Evolutionary conservation across 2,329 filamentous ascomycete genomes (phyloP).

Genomic region (Fusarium veterinarium): DNA sequence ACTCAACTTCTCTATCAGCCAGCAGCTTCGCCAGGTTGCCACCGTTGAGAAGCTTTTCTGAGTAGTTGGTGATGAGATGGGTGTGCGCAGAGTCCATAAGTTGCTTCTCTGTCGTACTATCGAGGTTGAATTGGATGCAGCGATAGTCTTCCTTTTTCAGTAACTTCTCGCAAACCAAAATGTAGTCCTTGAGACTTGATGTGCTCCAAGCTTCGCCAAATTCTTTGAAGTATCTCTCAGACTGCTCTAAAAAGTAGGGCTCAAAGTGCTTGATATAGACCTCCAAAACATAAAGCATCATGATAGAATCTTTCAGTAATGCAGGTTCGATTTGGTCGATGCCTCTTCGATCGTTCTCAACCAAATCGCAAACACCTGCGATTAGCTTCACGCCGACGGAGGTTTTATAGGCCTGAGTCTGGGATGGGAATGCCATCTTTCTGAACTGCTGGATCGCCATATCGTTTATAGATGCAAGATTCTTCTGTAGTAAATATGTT

Average conservation of each 20-base stretch:
- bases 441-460: conserved; percentile 83
- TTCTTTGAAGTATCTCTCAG: conserved; percentile 73
- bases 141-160: conserved; percentile 78
- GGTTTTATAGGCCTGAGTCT: conserved; percentile 12
- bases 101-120: conserved; percentile 82
- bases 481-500: conserved; percentile 82
- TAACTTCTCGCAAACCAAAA: conserved; percentile 74
- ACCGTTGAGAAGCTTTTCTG: conserved; percentile 72
- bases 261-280: conserved; percentile 87
- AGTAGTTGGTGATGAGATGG: conserved; percentile 76
- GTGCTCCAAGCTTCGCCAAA: conserved; percentile 76
- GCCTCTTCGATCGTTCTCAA: conserved; percentile 76
- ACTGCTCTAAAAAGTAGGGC: conserved; percentile 74
- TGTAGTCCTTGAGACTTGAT: conserved; percentile 78
- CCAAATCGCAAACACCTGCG: conserved; percentile 76
- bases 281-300: conserved; percentile 86
- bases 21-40: conserved; percentile 79
- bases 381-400: conserved; percentile 50
- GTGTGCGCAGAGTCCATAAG: conserved; percentile 79
- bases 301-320: conserved; percentile 79
- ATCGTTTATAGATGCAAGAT: conserved; percentile 79
- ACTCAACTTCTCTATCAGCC: conserved; percentile 73
- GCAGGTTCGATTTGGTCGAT: conserved; percentile 67
- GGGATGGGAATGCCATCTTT: conserved; percentile 61
- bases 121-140: conserved; percentile 84